These are phyloP conservation scores for Candida corydali DNA, from an alignment of 805 yeast genomes.

Conservation along the genomic window DNA sequence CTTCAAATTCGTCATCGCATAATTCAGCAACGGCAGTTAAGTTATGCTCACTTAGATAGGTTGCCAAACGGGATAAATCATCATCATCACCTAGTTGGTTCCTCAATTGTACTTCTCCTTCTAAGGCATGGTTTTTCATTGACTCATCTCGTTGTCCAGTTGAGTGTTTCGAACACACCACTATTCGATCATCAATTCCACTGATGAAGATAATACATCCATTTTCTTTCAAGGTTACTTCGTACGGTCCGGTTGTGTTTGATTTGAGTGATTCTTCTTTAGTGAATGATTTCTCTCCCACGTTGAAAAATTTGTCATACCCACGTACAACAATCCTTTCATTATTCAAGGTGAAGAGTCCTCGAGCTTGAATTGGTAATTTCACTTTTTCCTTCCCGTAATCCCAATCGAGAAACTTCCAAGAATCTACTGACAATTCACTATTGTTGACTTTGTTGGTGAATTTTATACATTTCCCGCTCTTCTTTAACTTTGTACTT, in stretches of 20 bases:
- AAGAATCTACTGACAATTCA: constrained; percentile 24
- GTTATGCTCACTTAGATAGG: constrained; percentile 43
- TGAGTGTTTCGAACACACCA: constrained; percentile 89
- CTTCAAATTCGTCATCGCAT: constrained; percentile 92
- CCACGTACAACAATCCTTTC: constrained; percentile 71
- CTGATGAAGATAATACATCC: constrained; percentile 88
- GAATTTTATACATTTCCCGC: constrained; percentile 19
- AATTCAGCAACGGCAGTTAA: constrained; percentile 87
- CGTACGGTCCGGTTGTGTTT: constrained; percentile 69
- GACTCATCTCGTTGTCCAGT: constrained; percentile 63
- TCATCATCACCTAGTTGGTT: constrained; percentile 43
- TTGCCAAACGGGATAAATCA: constrained; percentile 50
- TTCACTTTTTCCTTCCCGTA: constrained; percentile 51
- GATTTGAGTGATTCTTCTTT: constrained; percentile 42
- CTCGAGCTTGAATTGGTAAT: constrained; percentile 78
- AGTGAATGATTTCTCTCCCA: constrained; percentile 59
- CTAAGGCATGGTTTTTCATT: constrained; percentile 65
- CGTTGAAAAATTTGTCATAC: constrained; percentile 89
- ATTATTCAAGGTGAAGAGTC: constrained; percentile 57
- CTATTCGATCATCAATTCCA: constrained; percentile 70
- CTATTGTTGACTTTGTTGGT: constrained; percentile 10
- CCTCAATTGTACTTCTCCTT: constrained; percentile 59
- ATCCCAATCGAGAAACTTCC: constrained; percentile 94
- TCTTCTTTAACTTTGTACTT: constrained; percentile 13
- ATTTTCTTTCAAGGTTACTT: constrained; percentile 79